phyloP scores from a whole-genome alignment of 2,329 filamentous ascomycete species.

The Xylaria sp. region DNA sequence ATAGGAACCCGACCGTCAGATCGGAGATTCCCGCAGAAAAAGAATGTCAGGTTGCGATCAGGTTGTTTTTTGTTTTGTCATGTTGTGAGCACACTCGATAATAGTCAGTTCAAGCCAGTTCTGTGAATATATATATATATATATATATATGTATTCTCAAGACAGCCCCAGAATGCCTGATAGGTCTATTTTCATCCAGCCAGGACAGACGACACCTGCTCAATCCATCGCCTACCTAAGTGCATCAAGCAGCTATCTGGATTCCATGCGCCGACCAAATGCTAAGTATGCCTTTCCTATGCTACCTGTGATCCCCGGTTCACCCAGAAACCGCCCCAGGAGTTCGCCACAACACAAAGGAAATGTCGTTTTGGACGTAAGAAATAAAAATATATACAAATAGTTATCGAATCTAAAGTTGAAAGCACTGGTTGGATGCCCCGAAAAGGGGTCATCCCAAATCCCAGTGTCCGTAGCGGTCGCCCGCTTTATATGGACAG shows the following conservation, averaged over 20 bases:
- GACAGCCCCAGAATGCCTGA: background rate
- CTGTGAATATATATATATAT: no score
- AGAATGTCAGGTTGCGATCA: no score
- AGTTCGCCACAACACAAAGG: conserved; percentile 15
- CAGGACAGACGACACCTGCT: background rate
- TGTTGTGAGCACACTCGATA: no score
- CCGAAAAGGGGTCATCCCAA: conserved; percentile 5
- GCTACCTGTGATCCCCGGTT: conserved; percentile 24
- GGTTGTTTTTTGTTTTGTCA: no score
- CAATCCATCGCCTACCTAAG: conserved; percentile 6
- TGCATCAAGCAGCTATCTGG: conserved; percentile 5
- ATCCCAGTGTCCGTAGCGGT: conserved; percentile 18
- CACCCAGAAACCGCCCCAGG: conserved; percentile 22
- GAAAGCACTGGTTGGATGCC: conserved; percentile 12
- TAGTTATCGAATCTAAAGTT: background rate
- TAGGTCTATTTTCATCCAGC: background rate
- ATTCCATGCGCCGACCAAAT: conserved; percentile 27
- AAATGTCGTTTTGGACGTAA: conserved; percentile 19
- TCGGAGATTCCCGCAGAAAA: no score
- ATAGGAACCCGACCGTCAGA: no score
- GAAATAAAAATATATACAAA: conserved; percentile 22
- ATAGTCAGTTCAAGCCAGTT: no score
- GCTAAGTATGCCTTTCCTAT: conserved; percentile 26
- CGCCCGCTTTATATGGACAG: conserved; percentile 56
- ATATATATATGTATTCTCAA: no score